phyloP scores from a whole-genome alignment of 169 alveolate species.

The Plasmodium relictum region DNA sequence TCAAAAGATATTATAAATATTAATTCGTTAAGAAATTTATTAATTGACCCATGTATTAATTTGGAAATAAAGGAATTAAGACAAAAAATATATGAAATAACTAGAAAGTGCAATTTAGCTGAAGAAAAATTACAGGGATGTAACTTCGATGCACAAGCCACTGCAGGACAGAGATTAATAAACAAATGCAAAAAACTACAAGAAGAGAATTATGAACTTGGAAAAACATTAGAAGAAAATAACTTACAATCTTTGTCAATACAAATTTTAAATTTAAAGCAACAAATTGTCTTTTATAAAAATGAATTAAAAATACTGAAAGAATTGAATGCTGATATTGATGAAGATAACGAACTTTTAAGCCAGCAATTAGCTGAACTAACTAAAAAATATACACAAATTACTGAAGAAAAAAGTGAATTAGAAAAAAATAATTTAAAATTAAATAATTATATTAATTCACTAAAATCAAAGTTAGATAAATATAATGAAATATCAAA shows the following conservation, averaged over 20 bases:
- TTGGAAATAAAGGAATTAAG: constrained; percentile 80
- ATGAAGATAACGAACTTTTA: constrained; percentile 79
- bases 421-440: constrained; percentile 27
- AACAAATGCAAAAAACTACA: constrained; percentile 81
- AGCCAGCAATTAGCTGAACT: constrained; percentile 79
- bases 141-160: constrained; percentile 81
- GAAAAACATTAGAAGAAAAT: constrained; percentile 80
- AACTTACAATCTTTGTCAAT: constrained; percentile 68
- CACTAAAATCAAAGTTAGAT: constrained; percentile 11
- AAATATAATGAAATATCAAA: not conserved
- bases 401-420: constrained; percentile 29
- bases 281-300: constrained; percentile 78
- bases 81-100: constrained; percentile 75
- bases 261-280: constrained; percentile 70
- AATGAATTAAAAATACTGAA: constrained; percentile 79
- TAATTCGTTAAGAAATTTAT: constrained; percentile 50
- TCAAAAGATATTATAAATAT: constrained; percentile 28
- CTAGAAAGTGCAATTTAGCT: constrained; percentile 69
- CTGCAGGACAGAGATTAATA: constrained; percentile 83
- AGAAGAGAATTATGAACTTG: constrained; percentile 83
- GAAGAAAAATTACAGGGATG: constrained; percentile 80
- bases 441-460: constrained; percentile 23
- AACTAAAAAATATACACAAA: constrained; percentile 65
- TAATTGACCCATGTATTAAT: constrained; percentile 79
- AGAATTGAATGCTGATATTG: constrained; percentile 82